Evolutionary conservation across 2,329 filamentous ascomycete species (phyloP).

Genomic region (Trichophyton mentagrophytes): DNA sequence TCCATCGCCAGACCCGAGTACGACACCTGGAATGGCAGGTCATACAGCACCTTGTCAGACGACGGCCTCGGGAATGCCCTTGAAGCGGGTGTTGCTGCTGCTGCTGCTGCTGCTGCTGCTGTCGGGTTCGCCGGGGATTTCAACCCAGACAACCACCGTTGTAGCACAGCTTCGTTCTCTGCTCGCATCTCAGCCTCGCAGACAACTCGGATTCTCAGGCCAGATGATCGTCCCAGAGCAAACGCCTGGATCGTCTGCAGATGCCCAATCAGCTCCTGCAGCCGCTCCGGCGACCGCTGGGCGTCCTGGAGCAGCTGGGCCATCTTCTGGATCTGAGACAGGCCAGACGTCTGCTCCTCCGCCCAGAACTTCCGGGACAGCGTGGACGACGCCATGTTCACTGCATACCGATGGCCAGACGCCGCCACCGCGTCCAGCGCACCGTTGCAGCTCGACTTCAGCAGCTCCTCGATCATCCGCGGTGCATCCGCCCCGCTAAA

Average conservation of each 20-base stretch:
- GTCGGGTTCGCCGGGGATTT: slow-evolving; percentile 28
- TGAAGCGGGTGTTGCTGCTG: neutral
- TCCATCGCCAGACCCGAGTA: slow-evolving; percentile 74
- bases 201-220: slow-evolving; percentile 68
- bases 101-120: slow-evolving; percentile 14
- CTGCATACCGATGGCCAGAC: slow-evolving; percentile 76
- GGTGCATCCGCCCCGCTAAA: slow-evolving; percentile 76
- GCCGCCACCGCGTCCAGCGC: slow-evolving; percentile 86
- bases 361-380: slow-evolving; percentile 60
- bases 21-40: slow-evolving; percentile 92
- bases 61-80: slow-evolving; percentile 22
- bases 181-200: slow-evolving; percentile 63
- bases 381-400: slow-evolving; percentile 68
- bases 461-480: slow-evolving; percentile 68
- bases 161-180: slow-evolving; percentile 57
- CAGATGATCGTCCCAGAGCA: slow-evolving; percentile 54
- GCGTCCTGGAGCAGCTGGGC: slow-evolving; percentile 58
- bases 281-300: slow-evolving; percentile 53
- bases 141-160: slow-evolving; percentile 55
- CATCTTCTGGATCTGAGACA: slow-evolving; percentile 77
- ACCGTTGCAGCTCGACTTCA: slow-evolving; percentile 77
- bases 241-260: slow-evolving; percentile 74
- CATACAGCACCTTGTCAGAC: slow-evolving; percentile 67
- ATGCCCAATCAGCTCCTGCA: slow-evolving; percentile 65
- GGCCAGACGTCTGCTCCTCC: slow-evolving; percentile 74